Evolutionary conservation across 495 filamentous ascomycete species (phyloP), one percentile per base, ranked within the genome.

Genomic region (Aspergillus mulundensis): DNA sequence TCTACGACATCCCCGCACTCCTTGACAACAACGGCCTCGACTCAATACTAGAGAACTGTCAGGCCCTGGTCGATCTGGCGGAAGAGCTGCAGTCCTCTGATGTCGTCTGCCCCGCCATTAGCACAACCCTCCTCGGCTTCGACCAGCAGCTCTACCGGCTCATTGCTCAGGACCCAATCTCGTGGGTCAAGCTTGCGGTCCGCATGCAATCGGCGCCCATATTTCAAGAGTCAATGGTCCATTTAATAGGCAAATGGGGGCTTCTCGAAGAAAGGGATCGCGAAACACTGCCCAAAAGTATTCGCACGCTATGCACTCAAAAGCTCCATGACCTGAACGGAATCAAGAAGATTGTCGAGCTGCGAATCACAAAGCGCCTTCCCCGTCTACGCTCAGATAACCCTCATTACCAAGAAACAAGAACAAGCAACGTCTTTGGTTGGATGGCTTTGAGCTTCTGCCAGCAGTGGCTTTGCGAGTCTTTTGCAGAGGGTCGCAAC

Each of bases 201-300:
- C 70, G 68, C 7, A 60, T 82, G 40, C 66, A 68, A 43, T 78
- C 73, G 1, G 61, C 66, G 28, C 12, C 62, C 8, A 74, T 82
- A 39, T 78, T 76, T 68, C 63, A 70, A 8, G 79, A 82, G 55
- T 66, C 74, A 12, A 60, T 82, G 18, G 64, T 77, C 53, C 78
- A 83, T 60, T 41, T 77, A 25, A 66, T 72, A 1, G 79, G 78
- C 0, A 63, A 66, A 53, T 81, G 70, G 68, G 63, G 69, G 15
- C 28, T 63, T 2, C 30, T 55, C 38, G 48, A 28, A 42, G 57
- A 46, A 30, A 58, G 50, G 23, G 65, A 54, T 45, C 51, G 45
- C 46, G 58, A 38, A 46, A 56, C 43, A 46, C 41, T 24, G 36
- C 54, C 28, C 19, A 61, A 3, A 49, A 55, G 64, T 43, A 54